Base-by-base conservation (phyloP, 768 basidiomycete genomes). In the Auricularia sp. region DNA sequence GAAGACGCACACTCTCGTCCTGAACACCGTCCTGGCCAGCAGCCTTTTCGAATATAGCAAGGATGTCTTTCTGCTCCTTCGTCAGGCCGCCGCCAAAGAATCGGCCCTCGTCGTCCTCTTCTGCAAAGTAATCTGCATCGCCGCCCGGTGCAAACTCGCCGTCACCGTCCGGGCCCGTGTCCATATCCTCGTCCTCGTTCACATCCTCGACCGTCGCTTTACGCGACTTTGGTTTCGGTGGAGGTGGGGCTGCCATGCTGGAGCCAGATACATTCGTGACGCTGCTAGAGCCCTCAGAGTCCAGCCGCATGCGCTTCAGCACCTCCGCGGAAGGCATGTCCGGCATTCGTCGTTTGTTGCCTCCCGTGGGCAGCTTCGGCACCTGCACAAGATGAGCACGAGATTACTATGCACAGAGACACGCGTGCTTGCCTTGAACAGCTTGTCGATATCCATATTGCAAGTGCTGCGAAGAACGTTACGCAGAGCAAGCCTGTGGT, bases 31-130 rank as follows among this genome's bases (percentile, higher is more conserved):
- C 84, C 8, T 81, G 83, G 56, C 80, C 84, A 5, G 86, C 69
- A 82, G 71, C 71, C 61, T 77, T 81, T 69, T 98, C 96, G 73
- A 99, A 96, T 65, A 99, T 95, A 68, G 91, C 93, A 64, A 99
- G 72, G 44, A 99, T 98, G 64, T 94, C 87, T 72, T 98, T 95
- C 77, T 99, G 97, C 72, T 94, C 89, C 44, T 80, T 82, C 1
- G 93, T 95, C 66, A 99, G 77, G 1, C 97, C 97, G 1, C 95
- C 93, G 44, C 97, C 97, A 71, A 87, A 96, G 76, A 96, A 95
- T 11, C 93, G 81, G 0, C 92, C 93, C 69, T 94, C 93, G 29
- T 89, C 91, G 71, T 95, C 93, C 74, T 95, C 93, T 69, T 96
- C 95, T 3, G 73, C 83, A 70, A 90, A 93, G 73, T 94, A 95